Evolutionary conservation across 805 yeast genomes (phyloP), one percentile per base, ranked within the genome.

Genomic region (Ogataea ganodermae): DNA sequence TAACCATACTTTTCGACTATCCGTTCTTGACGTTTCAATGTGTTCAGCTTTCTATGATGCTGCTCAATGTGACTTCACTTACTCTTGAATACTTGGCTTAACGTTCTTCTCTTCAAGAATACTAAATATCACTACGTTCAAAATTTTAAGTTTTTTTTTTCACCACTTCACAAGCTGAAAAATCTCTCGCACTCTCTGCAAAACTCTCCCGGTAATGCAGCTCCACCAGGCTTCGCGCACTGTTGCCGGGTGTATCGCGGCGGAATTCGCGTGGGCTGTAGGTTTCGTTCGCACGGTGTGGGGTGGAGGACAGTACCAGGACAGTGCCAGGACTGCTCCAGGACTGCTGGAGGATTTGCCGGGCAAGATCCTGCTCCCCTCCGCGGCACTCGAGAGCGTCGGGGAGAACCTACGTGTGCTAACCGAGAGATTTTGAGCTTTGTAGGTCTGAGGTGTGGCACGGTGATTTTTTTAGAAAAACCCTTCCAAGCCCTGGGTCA

Each of bases 11-110:
- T 23, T 40, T 38, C 41, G 33, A 38, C 35, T 28, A 3, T 30
- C 42, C 27, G 35, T 27, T 16, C 21, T 17, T 22, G 30, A n/a
- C 22, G 16, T 16, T 37, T 23, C 28, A 37, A 28, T 28, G 35
- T 28, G 32, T 24, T 38, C 24, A 28, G 26, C 42, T 35, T 33
- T 17, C 24, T 33, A 20, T 18, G 24, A 22, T 38, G 42, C 32
- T 40, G 37, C 18, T 20, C 22, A 8, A 9, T 40, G 44, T 22
- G 28, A 20, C 33, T 33, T 42, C 45, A 42, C 45, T 42, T 42
- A 42, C 45, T 42, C 45, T 42, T 42, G 45, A 42, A 32, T 32
- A 42, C 32, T 42, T 22, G 38, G 30, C 33, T 32, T 42, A 31
- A 42, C 45, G 45, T 42, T 40, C 38, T 32, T 22, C 32, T 42